Evolutionary conservation across 2,329 filamentous ascomycete species (phyloP).

Genomic region (Macrophomina pseudophaseolina): DNA sequence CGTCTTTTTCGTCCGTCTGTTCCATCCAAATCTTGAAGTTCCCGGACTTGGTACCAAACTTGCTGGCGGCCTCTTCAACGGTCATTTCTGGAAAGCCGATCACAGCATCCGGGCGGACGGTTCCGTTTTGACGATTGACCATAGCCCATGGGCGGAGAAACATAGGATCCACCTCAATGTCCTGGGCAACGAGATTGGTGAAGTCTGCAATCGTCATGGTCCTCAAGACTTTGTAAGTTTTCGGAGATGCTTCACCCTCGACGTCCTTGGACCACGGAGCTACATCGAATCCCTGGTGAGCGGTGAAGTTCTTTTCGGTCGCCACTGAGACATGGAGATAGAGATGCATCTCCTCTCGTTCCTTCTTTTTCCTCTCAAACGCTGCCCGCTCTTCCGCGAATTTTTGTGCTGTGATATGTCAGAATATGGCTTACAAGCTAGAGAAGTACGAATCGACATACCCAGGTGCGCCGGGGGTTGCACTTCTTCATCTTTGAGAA

Average conservation of each 20-base stretch:
- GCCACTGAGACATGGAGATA: constrained; percentile 86
- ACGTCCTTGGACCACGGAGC: constrained; percentile 63
- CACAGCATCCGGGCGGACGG: constrained; percentile 85
- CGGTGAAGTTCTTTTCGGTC: constrained; percentile 78
- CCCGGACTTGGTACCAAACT: constrained; percentile 70
- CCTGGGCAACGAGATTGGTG: constrained; percentile 70
- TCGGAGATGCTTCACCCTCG: constrained; percentile 72
- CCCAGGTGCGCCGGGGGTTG: constrained; percentile 83
- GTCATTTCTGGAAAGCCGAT: constrained; percentile 77
- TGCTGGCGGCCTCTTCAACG: constrained; percentile 67
- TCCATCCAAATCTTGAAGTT: constrained; percentile 87
- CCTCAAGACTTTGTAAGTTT: constrained; percentile 73
- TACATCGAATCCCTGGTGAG: constrained; percentile 84
- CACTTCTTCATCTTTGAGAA: constrained; percentile 75
- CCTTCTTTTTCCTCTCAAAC: constrained; percentile 78
- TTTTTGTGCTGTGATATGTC: constrained; percentile 61
- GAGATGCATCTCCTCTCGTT: constrained; percentile 91
- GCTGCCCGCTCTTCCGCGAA: constrained; percentile 82
- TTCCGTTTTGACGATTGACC: constrained; percentile 99
- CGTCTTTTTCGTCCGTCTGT: constrained; percentile 66
- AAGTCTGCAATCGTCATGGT: constrained; percentile 80
- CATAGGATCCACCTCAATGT: constrained; percentile 70
- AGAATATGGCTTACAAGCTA: constrained; percentile 27
- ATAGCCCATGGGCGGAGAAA: constrained; percentile 89
- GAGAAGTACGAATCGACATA: constrained; percentile 48